phyloP scores from a whole-genome alignment of 148 eudicot species.

The Spergularia marina region DNA sequence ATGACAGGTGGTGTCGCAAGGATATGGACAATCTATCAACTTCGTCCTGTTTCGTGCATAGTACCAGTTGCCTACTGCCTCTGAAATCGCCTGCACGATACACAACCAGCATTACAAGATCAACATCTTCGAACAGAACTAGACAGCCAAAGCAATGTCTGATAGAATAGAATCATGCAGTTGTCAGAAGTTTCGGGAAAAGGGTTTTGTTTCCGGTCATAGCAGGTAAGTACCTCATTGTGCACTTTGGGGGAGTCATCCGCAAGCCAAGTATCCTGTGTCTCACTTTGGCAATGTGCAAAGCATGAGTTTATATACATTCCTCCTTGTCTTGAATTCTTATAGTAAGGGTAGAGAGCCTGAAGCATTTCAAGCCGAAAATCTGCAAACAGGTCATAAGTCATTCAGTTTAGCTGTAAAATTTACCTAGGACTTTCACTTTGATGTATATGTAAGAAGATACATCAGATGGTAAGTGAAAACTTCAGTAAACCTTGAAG shows the following conservation, averaged over 20 bases:
- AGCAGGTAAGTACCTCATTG: constrained; percentile 50
- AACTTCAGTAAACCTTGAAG: constrained; percentile 59
- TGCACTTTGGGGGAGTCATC: constrained; percentile 67
- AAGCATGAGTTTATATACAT: constrained; percentile 91
- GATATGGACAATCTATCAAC: constrained; percentile 66
- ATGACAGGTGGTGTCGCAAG: constrained; percentile 70
- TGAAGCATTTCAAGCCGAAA: constrained; percentile 66
- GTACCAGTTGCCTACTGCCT: constrained; percentile 92
- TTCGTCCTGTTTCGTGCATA: constrained; percentile 54
- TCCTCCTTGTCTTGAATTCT: constrained; percentile 61
- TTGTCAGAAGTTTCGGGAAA: too few species aligned
- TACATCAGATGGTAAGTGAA: neutral
- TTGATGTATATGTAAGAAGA: neutral
- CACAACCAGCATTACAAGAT: neutral
- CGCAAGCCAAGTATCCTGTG: constrained; percentile 77
- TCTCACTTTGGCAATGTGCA: constrained; percentile 95
- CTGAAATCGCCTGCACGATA: constrained; percentile 65
- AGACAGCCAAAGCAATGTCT: neutral
- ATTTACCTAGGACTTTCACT: neutral
- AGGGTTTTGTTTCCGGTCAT: too few species aligned
- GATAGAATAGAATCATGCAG: too few species aligned
- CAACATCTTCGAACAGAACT: too few species aligned
- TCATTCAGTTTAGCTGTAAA: neutral
- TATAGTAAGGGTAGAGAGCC: constrained; percentile 50
- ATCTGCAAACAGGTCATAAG: constrained; percentile 33